Conservation (phyloP, 331 rosid species). For the Malus hybrid region DNA sequence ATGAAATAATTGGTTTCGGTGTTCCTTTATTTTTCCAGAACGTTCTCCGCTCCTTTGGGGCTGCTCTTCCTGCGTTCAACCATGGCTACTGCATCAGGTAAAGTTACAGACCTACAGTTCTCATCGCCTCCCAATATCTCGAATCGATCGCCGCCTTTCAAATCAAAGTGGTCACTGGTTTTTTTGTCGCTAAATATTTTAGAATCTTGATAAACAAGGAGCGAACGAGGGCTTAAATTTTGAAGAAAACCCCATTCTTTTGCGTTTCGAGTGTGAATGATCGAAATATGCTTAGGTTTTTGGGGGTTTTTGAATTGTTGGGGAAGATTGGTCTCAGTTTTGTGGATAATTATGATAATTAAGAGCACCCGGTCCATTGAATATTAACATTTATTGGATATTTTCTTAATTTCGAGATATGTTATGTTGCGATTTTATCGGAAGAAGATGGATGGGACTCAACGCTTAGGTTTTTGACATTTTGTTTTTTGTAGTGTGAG, state of each 20-base stretch:
- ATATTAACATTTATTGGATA: not conserved
- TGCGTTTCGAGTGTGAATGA: not conserved
- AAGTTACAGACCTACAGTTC: not conserved
- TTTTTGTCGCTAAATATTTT: not conserved
- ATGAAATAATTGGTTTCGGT: no score
- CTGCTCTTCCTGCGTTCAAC: not conserved
- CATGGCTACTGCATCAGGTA: slow-evolving; percentile 22
- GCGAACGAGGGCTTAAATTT: not conserved
- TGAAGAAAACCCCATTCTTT: not conserved
- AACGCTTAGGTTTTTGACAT: not conserved
- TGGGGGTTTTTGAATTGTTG: not conserved
- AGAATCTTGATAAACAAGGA: not conserved
- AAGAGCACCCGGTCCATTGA: not conserved
- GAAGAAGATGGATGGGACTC: not conserved
- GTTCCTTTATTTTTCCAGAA: not conserved
- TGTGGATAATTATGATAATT: not conserved
- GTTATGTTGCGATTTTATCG: not conserved
- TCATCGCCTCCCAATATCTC: not conserved
- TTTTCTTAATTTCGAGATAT: not conserved
- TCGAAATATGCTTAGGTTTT: not conserved
- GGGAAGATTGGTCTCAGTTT: not conserved
- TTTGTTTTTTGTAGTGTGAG: no score
- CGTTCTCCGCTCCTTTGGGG: not conserved
- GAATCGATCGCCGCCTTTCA: not conserved
- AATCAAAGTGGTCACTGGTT: not conserved